phyloP scores from a whole-genome alignment of 176 grass and related monocot species.

The Hyparrhenia diplandra region DNA sequence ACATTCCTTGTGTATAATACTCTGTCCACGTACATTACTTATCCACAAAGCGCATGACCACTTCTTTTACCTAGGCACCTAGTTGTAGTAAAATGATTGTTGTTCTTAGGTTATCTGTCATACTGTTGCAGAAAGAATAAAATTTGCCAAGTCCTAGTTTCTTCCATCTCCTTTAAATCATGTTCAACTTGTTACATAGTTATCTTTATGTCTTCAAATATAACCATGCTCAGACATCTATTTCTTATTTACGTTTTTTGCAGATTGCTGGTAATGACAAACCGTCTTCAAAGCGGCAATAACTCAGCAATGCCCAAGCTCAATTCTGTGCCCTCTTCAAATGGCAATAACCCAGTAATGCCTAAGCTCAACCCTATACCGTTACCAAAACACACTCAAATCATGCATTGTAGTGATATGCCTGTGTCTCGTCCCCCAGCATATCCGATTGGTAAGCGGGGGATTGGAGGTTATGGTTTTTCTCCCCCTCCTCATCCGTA shows the following conservation, averaged over 20 bases:
- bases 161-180: not conserved
- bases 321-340: conserved; percentile 36
- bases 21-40: not conserved
- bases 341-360: conserved; percentile 43
- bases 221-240: not conserved
- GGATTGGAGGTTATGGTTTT: conserved; percentile 11
- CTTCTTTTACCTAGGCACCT: not conserved
- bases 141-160: not conserved
- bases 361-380: conserved; percentile 46
- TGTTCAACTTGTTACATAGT: not conserved
- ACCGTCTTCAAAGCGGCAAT: conserved; percentile 38
- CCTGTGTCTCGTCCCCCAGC: conserved; percentile 31
- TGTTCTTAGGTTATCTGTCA: not conserved
- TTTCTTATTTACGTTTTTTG: conserved; percentile 12
- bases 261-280: conserved; percentile 80
- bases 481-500: conserved; percentile 17
- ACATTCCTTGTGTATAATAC: not conserved
- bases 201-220: not conserved
- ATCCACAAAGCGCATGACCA: not conserved
- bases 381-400: conserved; percentile 41
- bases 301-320: conserved; percentile 26
- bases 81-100: not conserved
- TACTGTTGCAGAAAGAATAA: not conserved
- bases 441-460: conserved; percentile 37
- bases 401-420: conserved; percentile 26